Conservation (phyloP, 2,329 filamentous ascomycete genomes). For the Alternaria conjuncta region DNA sequence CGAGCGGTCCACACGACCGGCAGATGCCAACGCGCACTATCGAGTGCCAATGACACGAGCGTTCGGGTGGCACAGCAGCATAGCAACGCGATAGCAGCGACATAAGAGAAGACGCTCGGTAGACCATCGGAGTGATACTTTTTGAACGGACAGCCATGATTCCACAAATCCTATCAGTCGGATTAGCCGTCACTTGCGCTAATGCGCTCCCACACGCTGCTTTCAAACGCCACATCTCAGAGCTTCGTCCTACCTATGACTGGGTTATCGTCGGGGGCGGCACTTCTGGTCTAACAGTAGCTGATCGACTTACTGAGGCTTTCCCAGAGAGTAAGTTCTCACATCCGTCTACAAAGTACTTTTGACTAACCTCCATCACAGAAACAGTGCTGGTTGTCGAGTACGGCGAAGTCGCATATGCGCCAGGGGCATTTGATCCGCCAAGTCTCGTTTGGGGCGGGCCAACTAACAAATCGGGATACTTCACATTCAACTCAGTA, state of each 20-base stretch:
- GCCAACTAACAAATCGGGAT: not conserved
- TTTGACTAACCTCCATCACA: not conserved
- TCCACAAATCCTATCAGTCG: not conserved
- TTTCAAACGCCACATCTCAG: not conserved
- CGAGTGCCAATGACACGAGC: not conserved
- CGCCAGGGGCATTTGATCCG: not conserved
- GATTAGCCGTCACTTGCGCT: not conserved
- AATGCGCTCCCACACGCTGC: not conserved
- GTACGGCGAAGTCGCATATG: constrained; percentile 7
- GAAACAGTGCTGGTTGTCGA: constrained; percentile 13
- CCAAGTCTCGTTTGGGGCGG: not conserved
- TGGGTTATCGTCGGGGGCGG: constrained; percentile 21
- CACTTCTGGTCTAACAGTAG: constrained; percentile 15
- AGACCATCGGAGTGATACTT: not conserved
- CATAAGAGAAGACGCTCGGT: not conserved
- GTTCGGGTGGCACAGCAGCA: not conserved
- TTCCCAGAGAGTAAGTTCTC: not conserved
- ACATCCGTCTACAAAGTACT: too few species aligned
- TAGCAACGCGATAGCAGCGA: not conserved
- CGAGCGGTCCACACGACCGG: not conserved
- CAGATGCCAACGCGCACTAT: not conserved
- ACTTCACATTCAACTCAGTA: constrained; percentile 6
- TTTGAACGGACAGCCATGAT: not conserved
- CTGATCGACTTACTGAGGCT: constrained; percentile 19
- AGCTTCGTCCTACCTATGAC: constrained; percentile 14